Base-by-base conservation (phyloP, 345 rosid genomes). In the Heritiera littoralis region DNA sequence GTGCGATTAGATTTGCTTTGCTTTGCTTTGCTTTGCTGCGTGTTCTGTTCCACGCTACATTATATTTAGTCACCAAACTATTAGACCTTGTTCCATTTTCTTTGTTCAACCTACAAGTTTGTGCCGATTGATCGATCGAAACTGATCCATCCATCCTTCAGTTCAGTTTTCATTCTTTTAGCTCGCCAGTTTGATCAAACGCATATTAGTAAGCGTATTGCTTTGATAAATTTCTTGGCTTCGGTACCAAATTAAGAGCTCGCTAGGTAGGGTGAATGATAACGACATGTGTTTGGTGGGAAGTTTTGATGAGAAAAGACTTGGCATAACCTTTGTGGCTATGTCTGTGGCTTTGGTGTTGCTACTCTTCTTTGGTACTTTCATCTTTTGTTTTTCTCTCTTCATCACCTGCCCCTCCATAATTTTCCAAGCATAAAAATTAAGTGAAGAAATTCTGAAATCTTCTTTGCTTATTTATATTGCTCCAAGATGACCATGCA, bases 311-410 rank as follows among this genome's bases (percentile, higher is more conserved):
- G 28, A 32, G 20, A 35, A 52, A 51, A 52, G 28, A 32, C 63
- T 72, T 10, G 23, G 63, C 60, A 18, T 54, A 10, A 38, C 46
- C 46, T 15, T n/a, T 56, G 7, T 18, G 49, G 32, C 49, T 51
- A 49, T 52, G 75, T 5, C 51, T 49, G 32, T 32, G 60, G 14
- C 60, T 18, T 38, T 73, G 49, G 9, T 55, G 23, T 18, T 73
- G n/a, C 65, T 73, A 6, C 76, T 35, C 18, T 35, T 55, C 75
- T 51, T 17, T 60, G 65, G 64, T 73, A 55, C 15, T 6, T 54
- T 6, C 48, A 55, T 55, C 11, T 30, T 67, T 30, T 49, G 13
- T 30, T 1, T 23, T 23, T 3, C 9, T 48, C 0, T 61, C 1
- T 61, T 61, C 40, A 10, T 61, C 11, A 2, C 35, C 35, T 1